Evolutionary conservation across 2,329 filamentous ascomycete species (phyloP), one percentile per base, ranked within the genome.

Genomic region (Ophiostoma pallidulum): DNA sequence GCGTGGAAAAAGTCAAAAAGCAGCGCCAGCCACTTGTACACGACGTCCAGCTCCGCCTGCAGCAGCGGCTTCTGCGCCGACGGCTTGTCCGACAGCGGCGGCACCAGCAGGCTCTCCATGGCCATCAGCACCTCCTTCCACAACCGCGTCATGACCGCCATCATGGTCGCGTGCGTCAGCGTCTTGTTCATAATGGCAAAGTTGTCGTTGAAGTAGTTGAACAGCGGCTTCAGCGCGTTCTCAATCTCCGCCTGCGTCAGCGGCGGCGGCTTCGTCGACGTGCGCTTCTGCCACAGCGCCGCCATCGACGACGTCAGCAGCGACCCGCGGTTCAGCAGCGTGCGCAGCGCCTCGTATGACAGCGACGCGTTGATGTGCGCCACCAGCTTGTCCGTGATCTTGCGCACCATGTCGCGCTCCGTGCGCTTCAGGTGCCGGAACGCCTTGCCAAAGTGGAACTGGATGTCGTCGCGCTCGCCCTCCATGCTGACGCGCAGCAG

Each of bases 161-260:
- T 81, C 91, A 98, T 96, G n/a, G 92, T 94, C 49, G 88, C 83
- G 49, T 89, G 84, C 1, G 92, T 97, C 48, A 98, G 72, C 0
- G 91, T 96, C 64, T 92, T 82, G 68, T 97, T 96, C 90, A 98
- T 95, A 57, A 97, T 95, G 50, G 89, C 88, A 65, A 98, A 98
- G 60, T 98, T 98, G 62, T 96, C 91, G 62, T 98, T 87, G 62
- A 98, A 98, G 64, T 98, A 98, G 46, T 81, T 78, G 62, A 96
- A 92, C 1, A 98, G 74, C 4, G 89, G 85, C 56, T 85, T 82
- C 12, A 98, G 70, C 1, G 88, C 88, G 56, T 83, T 83, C 55
- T 87, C 84, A 18, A 95, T 75, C 51, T 96, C 88, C 7, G 74
- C 74, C 28, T 78, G 77, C 1, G 86, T 84, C 9, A 84, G 28